Evolutionary conservation across 2,329 filamentous ascomycete genomes (phyloP).

Genomic region (Cladophialophora carrionii): DNA sequence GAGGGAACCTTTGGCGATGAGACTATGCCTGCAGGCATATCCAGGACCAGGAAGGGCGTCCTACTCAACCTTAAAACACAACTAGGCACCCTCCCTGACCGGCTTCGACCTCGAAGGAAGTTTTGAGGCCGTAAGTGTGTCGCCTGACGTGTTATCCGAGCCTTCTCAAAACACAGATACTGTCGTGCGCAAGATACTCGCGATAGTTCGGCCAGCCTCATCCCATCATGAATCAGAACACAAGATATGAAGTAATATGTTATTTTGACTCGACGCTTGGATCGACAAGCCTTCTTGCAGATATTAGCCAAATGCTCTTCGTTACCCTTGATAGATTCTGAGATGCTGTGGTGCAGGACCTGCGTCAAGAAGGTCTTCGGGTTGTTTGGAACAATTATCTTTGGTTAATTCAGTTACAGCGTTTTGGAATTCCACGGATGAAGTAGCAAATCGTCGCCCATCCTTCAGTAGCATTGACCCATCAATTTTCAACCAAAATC

Average conservation of each 20-base stretch:
- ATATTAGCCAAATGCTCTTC: slow-evolving; percentile 16
- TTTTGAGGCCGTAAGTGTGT: slow-evolving; percentile 57
- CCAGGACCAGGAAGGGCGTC: slow-evolving; percentile 48
- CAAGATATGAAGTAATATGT: neutral
- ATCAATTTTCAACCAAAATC: neutral
- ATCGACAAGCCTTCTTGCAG: slow-evolving; percentile 18
- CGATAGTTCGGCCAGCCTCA: slow-evolving; percentile 58
- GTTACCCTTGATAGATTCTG: slow-evolving; percentile 7
- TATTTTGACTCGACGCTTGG: neutral
- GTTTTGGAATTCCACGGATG: neutral
- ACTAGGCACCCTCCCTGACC: slow-evolving; percentile 47
- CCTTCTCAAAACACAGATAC: slow-evolving; percentile 49
- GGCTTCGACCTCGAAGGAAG: slow-evolving; percentile 55
- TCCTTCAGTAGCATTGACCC: neutral
- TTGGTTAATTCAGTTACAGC: too few species aligned
- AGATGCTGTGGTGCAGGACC: slow-evolving; percentile 14
- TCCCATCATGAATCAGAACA: slow-evolving; percentile 50
- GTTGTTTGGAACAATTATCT: too few species aligned
- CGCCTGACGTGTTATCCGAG: slow-evolving; percentile 54
- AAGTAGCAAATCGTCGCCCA: neutral
- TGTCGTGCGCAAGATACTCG: slow-evolving; percentile 57
- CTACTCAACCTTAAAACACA: slow-evolving; percentile 50
- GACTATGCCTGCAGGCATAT: slow-evolving; percentile 49
- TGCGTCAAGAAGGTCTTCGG: slow-evolving; percentile 9
- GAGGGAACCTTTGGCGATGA: slow-evolving; percentile 47